Percentiles rank a stretch among this genome's conserved stretches.
Evolutionary conservation across 495 filamentous ascomycete genomes (phyloP).

Genomic region (Aspergillus homomorphus): DNA sequence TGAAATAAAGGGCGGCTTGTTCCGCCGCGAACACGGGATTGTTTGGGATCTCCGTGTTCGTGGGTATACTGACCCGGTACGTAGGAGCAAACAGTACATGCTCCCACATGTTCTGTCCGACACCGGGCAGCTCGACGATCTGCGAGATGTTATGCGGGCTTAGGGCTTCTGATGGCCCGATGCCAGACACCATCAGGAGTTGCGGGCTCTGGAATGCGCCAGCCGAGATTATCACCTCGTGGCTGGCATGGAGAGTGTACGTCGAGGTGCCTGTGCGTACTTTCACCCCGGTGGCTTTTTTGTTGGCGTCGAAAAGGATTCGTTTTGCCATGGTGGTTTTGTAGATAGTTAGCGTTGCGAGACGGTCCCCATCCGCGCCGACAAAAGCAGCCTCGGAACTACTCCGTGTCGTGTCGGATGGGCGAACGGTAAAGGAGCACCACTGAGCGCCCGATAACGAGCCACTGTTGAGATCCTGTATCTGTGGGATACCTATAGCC

Average conservation of each 20-base stretch:
- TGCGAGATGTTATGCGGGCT: slow-evolving; percentile 36
- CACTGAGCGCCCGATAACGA: slow-evolving; percentile 37
- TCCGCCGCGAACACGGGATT: neutral
- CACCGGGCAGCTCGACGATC: slow-evolving; percentile 42
- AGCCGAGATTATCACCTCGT: slow-evolving; percentile 55
- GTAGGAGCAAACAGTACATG: slow-evolving; percentile 29
- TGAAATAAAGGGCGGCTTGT: slow-evolving; percentile 7
- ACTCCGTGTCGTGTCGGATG: slow-evolving; percentile 25
- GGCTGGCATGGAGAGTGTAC: slow-evolving; percentile 33
- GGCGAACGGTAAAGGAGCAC: slow-evolving; percentile 36
- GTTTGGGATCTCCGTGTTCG: slow-evolving; percentile 1
- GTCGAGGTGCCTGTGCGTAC: neutral
- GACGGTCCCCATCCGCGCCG: neutral
- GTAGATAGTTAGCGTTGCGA: slow-evolving; percentile 15
- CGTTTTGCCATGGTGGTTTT: slow-evolving; percentile 22
- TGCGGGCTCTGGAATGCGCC: slow-evolving; percentile 42
- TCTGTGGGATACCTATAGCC: slow-evolving; percentile 39
- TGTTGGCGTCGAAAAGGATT: slow-evolving; percentile 22
- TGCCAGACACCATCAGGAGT: slow-evolving; percentile 24
- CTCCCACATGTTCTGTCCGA: slow-evolving; percentile 50
- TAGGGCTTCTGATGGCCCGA: slow-evolving; percentile 41
- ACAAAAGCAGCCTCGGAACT: slow-evolving; percentile 39
- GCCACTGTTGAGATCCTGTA: slow-evolving; percentile 41
- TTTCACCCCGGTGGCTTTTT: slow-evolving; percentile 22
- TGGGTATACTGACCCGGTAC: slow-evolving; percentile 23